Evolutionary conservation across 2,329 filamentous ascomycete genomes (phyloP), one percentile per base, ranked within the genome.

Genomic region (Pyricularia grisea): DNA sequence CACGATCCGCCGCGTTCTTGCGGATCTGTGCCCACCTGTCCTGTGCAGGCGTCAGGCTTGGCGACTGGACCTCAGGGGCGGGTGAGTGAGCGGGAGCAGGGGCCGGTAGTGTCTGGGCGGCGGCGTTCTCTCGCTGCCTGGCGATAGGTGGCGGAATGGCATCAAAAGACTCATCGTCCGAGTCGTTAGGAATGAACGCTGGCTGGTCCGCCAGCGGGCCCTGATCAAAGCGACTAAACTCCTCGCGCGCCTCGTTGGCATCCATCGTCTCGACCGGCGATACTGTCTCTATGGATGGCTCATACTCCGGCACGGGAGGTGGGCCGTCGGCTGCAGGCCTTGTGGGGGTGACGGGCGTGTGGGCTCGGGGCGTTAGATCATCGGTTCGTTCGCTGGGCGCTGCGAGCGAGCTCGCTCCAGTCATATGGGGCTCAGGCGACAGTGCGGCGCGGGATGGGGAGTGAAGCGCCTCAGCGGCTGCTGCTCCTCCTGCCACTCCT

Each of bases 1-100:
- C 92, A 70, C 93, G 87, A 71, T 95, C 91, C 3, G 93, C 93
- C 12, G 95, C 95, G 75, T 97, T 97, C 84, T 94, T 94, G 73
- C 94, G 88, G 73, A 98, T 97, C 79, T 97, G 93, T 0, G 94
- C 94, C 95, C 95, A 99, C 68, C 94, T 89, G 76, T 97, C 94
- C 72, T 91, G 84, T 36, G 81, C 80, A 4, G 83, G 81, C 9
- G 42, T 50, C 55, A 75, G 74, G 65, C 76, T 73, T 23, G 77
- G 73, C 27, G 71, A 68, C 42, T 50, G 42, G 70, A 75, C 67
- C 69, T 75, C 65, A 71, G 74, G 27, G 74, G 73, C n/a, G 72
- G 71, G 72, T 17, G 75, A 12, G 7, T 9, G 66, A 9, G 73
- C n/a, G 72, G 71, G 72, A 20, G 75, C 36, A 23, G 23, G 66